A percentile compares a stretch with the other conserved stretches of the same genome.
phyloP scores from a whole-genome alignment of 1,284 basidiomycete species.

The Amylostereum areolatum region DNA sequence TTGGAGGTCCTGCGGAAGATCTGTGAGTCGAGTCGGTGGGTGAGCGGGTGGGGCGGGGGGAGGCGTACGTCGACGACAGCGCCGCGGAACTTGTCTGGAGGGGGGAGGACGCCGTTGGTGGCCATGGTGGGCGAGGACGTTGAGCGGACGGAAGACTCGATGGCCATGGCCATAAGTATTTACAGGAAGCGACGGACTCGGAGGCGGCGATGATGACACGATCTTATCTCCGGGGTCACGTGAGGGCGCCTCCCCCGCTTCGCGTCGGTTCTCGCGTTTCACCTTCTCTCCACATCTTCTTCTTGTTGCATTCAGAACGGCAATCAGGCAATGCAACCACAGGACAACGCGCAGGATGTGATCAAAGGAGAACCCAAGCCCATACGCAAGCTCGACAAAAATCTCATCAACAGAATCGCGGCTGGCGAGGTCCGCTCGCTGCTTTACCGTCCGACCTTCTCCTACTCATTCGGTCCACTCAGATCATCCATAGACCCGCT shows the following conservation, averaged over 20 bases:
- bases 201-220: too few species aligned
- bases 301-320: too few species aligned
- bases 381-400: conserved; percentile 66
- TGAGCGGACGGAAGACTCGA: not conserved
- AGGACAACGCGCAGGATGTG: not conserved
- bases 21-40: not conserved
- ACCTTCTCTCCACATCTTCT: too few species aligned
- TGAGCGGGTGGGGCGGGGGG: conserved; percentile 1
- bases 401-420: conserved; percentile 76
- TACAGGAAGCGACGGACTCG: too few species aligned
- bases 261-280: too few species aligned
- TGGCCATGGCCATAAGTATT: not conserved
- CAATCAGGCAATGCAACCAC: too few species aligned
- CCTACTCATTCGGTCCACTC: conserved; percentile 1
- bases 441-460: not conserved
- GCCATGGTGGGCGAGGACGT: not conserved
- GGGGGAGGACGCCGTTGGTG: conserved; percentile 1
- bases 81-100: conserved; percentile 63
- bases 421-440: conserved; percentile 63
- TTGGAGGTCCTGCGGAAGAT: conserved; percentile 66
- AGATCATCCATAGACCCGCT: conserved; percentile 96
- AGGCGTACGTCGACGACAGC: conserved; percentile 69
- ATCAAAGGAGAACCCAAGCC: conserved; percentile 33
- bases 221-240: too few species aligned
- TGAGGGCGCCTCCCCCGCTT: too few species aligned